A percentile compares a stretch with the other conserved stretches of the same genome.
Conservation (phyloP, 106 monocot genomes). For the Dioscorea zingiberensis region DNA sequence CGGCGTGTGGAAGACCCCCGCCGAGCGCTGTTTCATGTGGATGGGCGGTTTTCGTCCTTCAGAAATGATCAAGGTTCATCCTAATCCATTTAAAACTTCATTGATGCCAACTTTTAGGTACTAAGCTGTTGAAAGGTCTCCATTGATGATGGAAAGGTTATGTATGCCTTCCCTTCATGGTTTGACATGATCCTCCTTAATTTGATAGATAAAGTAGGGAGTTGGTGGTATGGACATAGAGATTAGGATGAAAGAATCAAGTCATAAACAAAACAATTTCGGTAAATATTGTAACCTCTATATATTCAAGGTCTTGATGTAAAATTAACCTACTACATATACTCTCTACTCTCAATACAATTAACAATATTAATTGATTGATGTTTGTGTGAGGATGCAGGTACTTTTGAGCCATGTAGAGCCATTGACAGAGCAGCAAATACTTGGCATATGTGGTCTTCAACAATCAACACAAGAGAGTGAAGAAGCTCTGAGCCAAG, state of each 20-base stretch:
- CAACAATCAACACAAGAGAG: constrained; percentile 80
- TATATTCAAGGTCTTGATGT: neutral
- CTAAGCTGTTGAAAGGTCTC: too few species aligned
- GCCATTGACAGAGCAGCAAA: constrained; percentile 81
- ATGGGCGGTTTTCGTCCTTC: constrained; percentile 70
- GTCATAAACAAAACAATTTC: neutral
- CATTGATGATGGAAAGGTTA: neutral
- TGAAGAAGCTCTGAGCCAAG: constrained; percentile 88
- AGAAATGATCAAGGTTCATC: constrained; percentile 54
- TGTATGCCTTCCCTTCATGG: too few species aligned
- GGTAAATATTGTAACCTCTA: neutral
- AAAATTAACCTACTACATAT: neutral
- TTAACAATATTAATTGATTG: too few species aligned
- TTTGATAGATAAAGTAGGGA: neutral
- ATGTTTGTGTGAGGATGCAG: too few species aligned
- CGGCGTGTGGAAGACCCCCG: constrained; percentile 62
- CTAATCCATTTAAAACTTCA: too few species aligned
- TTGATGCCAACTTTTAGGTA: too few species aligned
- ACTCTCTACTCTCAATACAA: neutral
- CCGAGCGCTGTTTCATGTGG: constrained; percentile 86
- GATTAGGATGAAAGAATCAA: constrained; percentile 11
- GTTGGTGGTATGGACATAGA: constrained; percentile 11
- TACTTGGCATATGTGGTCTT: constrained; percentile 60
- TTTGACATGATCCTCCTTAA: too few species aligned
- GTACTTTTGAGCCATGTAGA: constrained; percentile 59